These are phyloP conservation scores for Dendrobium officinale DNA, from an alignment of 106 monocot species.

Conservation along the genomic window DNA sequence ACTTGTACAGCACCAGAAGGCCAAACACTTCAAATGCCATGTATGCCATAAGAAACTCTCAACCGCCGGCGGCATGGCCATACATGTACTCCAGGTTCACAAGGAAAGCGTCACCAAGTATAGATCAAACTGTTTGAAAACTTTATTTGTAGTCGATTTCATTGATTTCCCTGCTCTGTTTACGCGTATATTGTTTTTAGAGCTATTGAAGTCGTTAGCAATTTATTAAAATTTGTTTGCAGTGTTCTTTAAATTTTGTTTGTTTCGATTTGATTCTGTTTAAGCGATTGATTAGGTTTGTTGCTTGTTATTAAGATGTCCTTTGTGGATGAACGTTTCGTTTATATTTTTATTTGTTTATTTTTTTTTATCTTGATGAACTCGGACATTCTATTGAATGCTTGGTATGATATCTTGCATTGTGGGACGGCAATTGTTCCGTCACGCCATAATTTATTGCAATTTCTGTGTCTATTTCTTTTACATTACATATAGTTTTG, in stretches of 20 bases:
- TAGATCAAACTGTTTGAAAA: background rate
- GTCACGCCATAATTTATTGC: background rate
- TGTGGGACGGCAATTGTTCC: background rate
- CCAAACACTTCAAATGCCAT: conserved; percentile 99
- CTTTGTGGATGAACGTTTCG: background rate
- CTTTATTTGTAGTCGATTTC: background rate
- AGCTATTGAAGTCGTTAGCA: background rate
- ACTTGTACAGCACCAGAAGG: conserved; percentile 97
- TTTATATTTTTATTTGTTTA: background rate
- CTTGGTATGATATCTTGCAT: background rate
- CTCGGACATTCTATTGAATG: background rate
- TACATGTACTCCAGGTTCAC: conserved; percentile 97
- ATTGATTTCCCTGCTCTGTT: background rate
- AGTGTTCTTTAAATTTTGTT: background rate
- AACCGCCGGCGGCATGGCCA: conserved; percentile 94
- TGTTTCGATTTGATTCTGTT: background rate
- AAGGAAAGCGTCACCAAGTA: conserved; percentile 94
- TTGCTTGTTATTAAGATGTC: background rate
- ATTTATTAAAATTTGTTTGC: background rate
- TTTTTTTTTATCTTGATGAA: background rate
- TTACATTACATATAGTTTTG: background rate
- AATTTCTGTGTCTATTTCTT: background rate
- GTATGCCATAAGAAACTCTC: conserved; percentile 98
- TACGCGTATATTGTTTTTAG: background rate
- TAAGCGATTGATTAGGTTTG: background rate